These are phyloP conservation scores for Penicillium brevicompactum DNA, from an alignment of 2,329 filamentous ascomycete species.

Conservation along the genomic window DNA sequence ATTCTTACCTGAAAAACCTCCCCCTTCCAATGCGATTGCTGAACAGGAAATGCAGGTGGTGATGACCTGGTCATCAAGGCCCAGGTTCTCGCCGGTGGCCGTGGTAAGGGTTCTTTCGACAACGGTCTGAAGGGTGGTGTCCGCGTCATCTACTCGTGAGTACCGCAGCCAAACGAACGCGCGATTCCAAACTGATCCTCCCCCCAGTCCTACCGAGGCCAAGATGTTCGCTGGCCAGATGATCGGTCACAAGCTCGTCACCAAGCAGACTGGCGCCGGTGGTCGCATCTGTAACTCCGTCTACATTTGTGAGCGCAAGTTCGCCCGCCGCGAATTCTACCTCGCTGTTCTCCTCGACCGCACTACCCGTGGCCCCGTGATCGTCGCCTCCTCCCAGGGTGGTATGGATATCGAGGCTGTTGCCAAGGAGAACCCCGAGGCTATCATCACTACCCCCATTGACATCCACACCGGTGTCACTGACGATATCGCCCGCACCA, in stretches of 20 bases:
- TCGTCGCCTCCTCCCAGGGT: constrained; percentile 96
- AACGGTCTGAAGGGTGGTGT: constrained; percentile 99
- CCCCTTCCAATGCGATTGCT: constrained; percentile 13
- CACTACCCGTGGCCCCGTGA: constrained; percentile 84
- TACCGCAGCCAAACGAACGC: constrained; percentile 7
- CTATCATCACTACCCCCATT: constrained; percentile 90
- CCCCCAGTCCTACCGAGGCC: constrained; percentile 73
- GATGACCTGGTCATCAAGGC: constrained; percentile 99
- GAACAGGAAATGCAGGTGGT: constrained; percentile 51
- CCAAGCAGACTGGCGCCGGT: constrained; percentile 94
- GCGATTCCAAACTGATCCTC: constrained; percentile 12
- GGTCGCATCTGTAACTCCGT: constrained; percentile 96
- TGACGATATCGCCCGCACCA: constrained; percentile 87
- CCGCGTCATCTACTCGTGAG: constrained; percentile 92
- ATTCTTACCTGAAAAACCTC: constrained; percentile 18
- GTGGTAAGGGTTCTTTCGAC: constrained; percentile 97
- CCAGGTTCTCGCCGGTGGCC: constrained; percentile 94
- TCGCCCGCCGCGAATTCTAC: constrained; percentile 98
- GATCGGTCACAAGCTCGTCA: constrained; percentile 99
- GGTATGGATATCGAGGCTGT: constrained; percentile 99
- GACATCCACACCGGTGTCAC: constrained; percentile 95
- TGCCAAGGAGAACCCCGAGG: constrained; percentile 95
- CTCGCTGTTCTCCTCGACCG: constrained; percentile 98
- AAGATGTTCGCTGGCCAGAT: constrained; percentile 99
- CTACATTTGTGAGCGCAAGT: constrained; percentile 99